Evolutionary conservation across 148 eudicot genomes (phyloP), one percentile per base, ranked within the genome.

Genomic region (Nepenthes mirabilis): DNA sequence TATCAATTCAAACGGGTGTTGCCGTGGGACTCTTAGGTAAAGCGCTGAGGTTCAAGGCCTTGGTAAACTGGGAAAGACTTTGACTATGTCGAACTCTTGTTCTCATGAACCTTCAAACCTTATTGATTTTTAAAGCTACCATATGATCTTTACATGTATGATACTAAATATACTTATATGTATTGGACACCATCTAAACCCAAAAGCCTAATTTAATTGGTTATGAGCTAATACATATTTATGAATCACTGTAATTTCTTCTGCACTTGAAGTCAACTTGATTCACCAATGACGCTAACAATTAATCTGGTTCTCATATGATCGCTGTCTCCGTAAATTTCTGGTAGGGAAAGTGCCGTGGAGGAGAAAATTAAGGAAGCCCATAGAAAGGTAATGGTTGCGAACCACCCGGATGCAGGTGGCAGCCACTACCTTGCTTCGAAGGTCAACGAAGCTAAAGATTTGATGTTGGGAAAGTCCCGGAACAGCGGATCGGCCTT

Each of bases 391-490:
- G 83, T 82, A 69, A 79, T 82, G 83, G 68, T 72, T 40, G 84
- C 87, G 14, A 79, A 83, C 74, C 87, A 83, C 59, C 87, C 87
- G 11, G 84, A 83, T 58, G 84, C 82, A 49, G 87, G 84, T 13
- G 87, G 87, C 33, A 83, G 83, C 77, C 83, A 82, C 57, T 82
- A 79, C 69, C 72, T 82, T 66, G 87, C 83, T 32, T 79, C 82
- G 1, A 82, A 82, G 63, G 77, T 82, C 23, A 79, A 77, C 67
- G 87, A 82, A 77, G 84, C 87, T n/a, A 79, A 79, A 70, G 87
- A 79, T 58, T 50, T 79, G 43, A 66, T 83, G 76, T 53, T 80
- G 47, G 78, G 80, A 47, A 80, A 77, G 67, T 14, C 77, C 52
- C 79, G 70, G 76, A 66, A 68, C 75, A 62, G 55, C 36, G 79